Evolutionary conservation across 495 filamentous ascomycete genomes (phyloP).

Genomic region (Daldinia childiae): DNA sequence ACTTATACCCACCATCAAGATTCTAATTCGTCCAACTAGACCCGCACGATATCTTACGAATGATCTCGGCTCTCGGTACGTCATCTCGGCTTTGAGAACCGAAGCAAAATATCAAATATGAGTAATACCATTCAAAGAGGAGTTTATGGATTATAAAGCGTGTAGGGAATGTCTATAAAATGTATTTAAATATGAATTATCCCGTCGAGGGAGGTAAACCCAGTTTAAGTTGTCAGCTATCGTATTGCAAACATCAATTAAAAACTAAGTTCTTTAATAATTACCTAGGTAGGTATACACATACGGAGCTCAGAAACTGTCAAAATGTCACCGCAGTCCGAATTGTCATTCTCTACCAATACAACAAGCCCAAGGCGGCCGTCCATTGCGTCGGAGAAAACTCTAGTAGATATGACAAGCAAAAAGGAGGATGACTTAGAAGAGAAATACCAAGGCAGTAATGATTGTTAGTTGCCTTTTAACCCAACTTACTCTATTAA

Average conservation of each 20-base stretch:
- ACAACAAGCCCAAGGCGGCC: neutral
- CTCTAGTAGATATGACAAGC: conserved; percentile 16
- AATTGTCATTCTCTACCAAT: neutral
- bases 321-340: conserved; percentile 18
- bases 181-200: neutral
- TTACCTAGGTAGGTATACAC: neutral
- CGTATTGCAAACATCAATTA: neutral
- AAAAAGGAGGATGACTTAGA: neutral
- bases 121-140: neutral
- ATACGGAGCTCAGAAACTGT: neutral
- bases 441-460: neutral
- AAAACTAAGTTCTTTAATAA: neutral
- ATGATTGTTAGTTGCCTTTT: conserved; percentile 10
- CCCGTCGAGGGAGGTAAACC: neutral
- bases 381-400: conserved; percentile 31
- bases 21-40: conserved; percentile 18
- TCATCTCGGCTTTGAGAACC: neutral
- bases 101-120: neutral
- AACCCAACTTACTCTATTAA: neutral
- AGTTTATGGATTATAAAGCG: neutral
- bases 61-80: conserved; percentile 3
- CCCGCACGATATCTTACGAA: neutral
- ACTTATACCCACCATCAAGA: neutral
- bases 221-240: no score
- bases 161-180: neutral